A percentile compares a stretch with the other conserved stretches of the same genome.
Evolutionary conservation across 495 filamentous ascomycete genomes (phyloP).

Genomic region (Talaromyces wortmannii): DNA sequence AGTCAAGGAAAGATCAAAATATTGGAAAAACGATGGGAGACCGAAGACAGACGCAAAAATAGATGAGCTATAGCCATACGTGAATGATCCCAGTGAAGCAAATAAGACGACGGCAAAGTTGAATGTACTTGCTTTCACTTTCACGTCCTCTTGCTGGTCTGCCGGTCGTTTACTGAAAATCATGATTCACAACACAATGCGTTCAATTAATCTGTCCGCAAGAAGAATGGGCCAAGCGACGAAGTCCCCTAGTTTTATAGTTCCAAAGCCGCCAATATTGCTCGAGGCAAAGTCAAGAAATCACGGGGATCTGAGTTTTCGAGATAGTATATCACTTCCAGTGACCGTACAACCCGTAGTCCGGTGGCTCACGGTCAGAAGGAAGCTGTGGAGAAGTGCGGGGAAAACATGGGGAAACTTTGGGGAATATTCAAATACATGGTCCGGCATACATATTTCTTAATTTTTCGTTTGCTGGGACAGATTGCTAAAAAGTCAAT

Average conservation of each 20-base stretch:
- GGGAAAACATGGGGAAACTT: too few relatives aligned
- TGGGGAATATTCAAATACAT: too few relatives aligned
- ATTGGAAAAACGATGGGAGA: constrained; percentile 9
- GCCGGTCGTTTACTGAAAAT: not conserved
- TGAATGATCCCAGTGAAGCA: constrained; percentile 10
- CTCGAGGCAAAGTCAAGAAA: too few relatives aligned
- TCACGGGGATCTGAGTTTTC: too few relatives aligned
- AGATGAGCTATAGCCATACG: constrained; percentile 13
- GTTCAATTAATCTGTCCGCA: too few relatives aligned
- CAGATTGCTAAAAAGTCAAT: too few relatives aligned
- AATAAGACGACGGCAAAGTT: constrained; percentile 12
- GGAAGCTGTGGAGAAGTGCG: not conserved
- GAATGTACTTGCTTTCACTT: not conserved
- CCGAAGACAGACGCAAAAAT: constrained; percentile 10
- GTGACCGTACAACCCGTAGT: not conserved
- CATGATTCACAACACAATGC: not conserved
- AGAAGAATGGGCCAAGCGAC: too few relatives aligned
- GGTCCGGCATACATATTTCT: too few relatives aligned
- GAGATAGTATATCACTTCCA: not conserved
- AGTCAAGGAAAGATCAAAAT: constrained; percentile 7
- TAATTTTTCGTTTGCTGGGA: too few relatives aligned
- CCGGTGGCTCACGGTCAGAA: not conserved
- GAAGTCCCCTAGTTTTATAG: too few relatives aligned
- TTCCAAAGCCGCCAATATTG: too few relatives aligned
- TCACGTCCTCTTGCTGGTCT: not conserved